Conservation (phyloP, 352 stramenopile species). For the Pythium phragmitis region DNA sequence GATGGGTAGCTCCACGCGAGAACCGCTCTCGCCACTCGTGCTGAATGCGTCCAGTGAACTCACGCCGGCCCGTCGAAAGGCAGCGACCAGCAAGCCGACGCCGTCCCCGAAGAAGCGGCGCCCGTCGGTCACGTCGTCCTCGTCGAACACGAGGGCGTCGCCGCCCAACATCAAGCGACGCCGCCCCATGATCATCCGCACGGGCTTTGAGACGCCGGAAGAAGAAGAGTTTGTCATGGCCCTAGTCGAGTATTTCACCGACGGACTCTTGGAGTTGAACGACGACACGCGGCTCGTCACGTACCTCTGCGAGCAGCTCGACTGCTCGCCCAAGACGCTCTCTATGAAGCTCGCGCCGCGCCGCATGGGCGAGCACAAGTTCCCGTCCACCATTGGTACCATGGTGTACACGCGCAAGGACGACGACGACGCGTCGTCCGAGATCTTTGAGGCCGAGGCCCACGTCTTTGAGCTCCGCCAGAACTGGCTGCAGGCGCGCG, state of each 20-base stretch:
- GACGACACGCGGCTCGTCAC: conserved; percentile 57
- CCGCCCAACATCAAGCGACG: conserved; percentile 31
- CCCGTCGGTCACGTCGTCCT: conserved; percentile 15
- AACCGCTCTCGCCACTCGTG: conserved; percentile 11
- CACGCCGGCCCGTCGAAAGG: conserved; percentile 16
- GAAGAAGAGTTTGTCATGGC: conserved; percentile 59
- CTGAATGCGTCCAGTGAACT: background rate
- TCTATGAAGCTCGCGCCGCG: conserved; percentile 71
- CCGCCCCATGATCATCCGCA: conserved; percentile 70
- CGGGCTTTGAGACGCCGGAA: conserved; percentile 63
- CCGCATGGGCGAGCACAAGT: conserved; percentile 48
- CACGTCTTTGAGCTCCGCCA: conserved; percentile 47
- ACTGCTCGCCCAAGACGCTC: conserved; percentile 51
- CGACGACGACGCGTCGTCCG: conserved; percentile 39
- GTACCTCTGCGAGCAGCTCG: conserved; percentile 60
- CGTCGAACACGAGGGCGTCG: conserved; percentile 18
- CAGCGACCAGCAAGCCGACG: background rate
- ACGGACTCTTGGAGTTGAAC: conserved; percentile 46
- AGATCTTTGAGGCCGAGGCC: conserved; percentile 52
- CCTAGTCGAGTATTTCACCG: conserved; percentile 66
- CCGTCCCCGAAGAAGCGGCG: conserved; percentile 16
- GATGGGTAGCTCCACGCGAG: background rate
- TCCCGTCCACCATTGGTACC: conserved; percentile 55
- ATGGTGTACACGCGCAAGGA: conserved; percentile 51
- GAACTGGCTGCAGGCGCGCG: conserved; percentile 41